Percentiles rank a stretch among this genome's conserved stretches.
phyloP scores from a whole-genome alignment of 2,329 filamentous ascomycete species.

The Curvularia spicifera region DNA sequence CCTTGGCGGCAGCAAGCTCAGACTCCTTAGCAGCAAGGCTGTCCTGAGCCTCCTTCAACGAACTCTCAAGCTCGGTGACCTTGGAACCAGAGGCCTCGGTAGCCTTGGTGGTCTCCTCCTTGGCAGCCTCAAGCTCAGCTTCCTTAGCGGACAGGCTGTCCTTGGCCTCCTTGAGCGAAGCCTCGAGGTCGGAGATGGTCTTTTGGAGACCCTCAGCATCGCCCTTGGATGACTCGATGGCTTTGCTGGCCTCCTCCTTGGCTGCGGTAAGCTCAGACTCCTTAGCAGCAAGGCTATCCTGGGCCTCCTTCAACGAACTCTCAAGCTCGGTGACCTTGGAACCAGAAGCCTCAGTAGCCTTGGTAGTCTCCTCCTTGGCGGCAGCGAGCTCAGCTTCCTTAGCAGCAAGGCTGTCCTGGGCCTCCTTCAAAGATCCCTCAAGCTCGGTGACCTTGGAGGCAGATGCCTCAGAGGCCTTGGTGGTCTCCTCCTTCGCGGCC shows the following conservation, averaged over 20 bases:
- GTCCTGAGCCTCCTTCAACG: conserved; percentile 21
- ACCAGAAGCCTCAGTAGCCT: no score
- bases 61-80: conserved; percentile 29
- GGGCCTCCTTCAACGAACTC: conserved; percentile 25
- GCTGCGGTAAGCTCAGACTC: conserved; percentile 32
- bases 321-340: conserved; percentile 27
- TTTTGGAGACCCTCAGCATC: conserved; percentile 24
- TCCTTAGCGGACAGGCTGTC: conserved; percentile 19
- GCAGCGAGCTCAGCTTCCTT: conserved; percentile 35
- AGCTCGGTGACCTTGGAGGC: conserved; percentile 22
- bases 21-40: conserved; percentile 19
- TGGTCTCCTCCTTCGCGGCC: neutral
- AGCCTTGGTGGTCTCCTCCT: conserved; percentile 25
- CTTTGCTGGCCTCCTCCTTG: conserved; percentile 28
- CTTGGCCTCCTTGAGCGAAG: conserved; percentile 21
- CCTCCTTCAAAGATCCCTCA: conserved; percentile 28
- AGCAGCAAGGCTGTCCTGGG: conserved; percentile 24
- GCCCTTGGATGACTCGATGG: conserved; percentile 26
- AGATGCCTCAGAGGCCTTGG: no score
- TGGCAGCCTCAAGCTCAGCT: conserved; percentile 26
- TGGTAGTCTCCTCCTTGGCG: no score
- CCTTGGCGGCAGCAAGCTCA: conserved; percentile 26
- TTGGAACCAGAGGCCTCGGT: conserved; percentile 27
- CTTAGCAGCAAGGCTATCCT: conserved; percentile 28
- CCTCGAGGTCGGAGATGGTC: conserved; percentile 31